Conservation (phyloP, 371 early-diverging fungal species). For the Mucor sp. region DNA sequence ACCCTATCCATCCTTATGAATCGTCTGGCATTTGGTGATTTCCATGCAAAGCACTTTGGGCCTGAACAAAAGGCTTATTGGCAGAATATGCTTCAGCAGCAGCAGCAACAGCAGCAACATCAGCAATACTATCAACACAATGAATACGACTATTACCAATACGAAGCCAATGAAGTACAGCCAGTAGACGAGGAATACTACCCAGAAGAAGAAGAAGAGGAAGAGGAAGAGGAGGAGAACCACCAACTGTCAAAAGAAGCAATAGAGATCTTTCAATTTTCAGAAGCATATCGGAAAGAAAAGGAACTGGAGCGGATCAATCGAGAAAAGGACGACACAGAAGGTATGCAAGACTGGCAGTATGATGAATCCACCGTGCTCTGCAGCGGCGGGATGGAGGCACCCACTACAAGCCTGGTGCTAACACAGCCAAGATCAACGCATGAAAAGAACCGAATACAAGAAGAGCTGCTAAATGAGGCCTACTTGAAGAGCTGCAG, state of each 20-base stretch:
- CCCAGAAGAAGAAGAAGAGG: conserved; percentile 5
- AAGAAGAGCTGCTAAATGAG: conserved; percentile 37
- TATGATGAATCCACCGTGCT: conserved; percentile 29
- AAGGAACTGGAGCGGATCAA: conserved; percentile 16
- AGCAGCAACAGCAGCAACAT: neutral
- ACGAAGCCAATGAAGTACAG: neutral
- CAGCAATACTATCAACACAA: neutral
- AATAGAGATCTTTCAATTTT: conserved; percentile 43
- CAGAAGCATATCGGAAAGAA: conserved; percentile 41
- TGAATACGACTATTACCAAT: conserved; percentile 2
- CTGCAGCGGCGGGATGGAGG: conserved; percentile 28
- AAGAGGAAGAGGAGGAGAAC: neutral
- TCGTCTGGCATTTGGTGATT: conserved; percentile 24
- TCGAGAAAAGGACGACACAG: conserved; percentile 15
- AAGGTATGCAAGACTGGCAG: conserved; percentile 27
- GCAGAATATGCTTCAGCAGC: conserved; percentile 8
- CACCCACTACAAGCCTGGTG: conserved; percentile 32
- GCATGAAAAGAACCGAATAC: conserved; percentile 8
- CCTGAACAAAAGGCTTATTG: conserved; percentile 22
- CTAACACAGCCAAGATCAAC: conserved; percentile 9
- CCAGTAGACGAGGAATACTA: neutral
- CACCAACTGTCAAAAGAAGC: conserved; percentile 31
- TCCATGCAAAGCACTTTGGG: conserved; percentile 30
- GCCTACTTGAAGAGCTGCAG: conserved; percentile 25
- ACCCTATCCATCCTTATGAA: conserved; percentile 16